Evolutionary conservation across 257 asterid genomes (phyloP).

Genomic region (Solanum dulcamara): DNA sequence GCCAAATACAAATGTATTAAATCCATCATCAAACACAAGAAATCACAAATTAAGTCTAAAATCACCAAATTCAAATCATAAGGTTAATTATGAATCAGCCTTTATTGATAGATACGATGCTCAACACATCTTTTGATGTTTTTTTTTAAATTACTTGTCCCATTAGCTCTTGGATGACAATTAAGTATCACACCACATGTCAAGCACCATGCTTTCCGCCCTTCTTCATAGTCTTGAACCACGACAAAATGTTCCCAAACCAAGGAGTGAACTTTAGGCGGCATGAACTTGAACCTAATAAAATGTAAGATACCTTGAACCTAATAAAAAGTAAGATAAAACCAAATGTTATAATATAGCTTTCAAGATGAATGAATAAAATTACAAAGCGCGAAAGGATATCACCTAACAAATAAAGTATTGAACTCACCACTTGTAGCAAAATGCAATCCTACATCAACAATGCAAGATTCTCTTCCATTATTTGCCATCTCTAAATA

Average conservation of each 20-base stretch:
- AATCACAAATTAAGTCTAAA: background rate
- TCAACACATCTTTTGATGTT: background rate
- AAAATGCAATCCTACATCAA: background rate
- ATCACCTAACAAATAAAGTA: background rate
- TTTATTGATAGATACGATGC: background rate
- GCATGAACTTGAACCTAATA: background rate
- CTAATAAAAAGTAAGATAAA: background rate
- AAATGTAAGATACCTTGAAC: background rate
- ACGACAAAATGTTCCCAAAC: background rate
- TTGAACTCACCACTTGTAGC: background rate
- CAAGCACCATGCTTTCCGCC: background rate
- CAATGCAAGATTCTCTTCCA: background rate
- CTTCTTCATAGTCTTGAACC: background rate
- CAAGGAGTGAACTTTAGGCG: background rate
- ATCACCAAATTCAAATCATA: background rate
- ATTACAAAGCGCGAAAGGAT: background rate
- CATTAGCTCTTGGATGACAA: background rate
- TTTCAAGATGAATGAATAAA: background rate
- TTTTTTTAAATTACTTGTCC: background rate
- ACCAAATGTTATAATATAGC: background rate
- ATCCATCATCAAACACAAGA: background rate
- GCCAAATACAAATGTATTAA: background rate
- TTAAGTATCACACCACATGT: background rate
- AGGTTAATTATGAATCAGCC: background rate
- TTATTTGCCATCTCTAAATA: background rate